These are phyloP conservation scores for Phytophthora uliginosa DNA, from an alignment of 352 stramenopile genomes.

Conservation along the genomic window DNA sequence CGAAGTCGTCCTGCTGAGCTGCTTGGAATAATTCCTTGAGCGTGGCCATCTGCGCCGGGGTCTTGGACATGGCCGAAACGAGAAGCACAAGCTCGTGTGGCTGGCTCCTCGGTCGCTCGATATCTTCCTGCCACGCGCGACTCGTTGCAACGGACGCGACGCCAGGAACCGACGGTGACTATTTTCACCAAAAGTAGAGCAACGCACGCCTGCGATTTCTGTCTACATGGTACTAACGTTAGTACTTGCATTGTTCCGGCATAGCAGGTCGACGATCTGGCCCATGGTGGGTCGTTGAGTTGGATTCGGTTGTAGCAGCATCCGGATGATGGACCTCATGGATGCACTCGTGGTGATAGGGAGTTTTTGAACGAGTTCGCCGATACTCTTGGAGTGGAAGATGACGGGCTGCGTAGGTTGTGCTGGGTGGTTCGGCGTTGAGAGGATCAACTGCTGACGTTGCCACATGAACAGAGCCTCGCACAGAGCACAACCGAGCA, in stretches of 20 bases:
- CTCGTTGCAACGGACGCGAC: slow-evolving; percentile 28
- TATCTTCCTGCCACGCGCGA: slow-evolving; percentile 19
- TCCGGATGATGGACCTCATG: slow-evolving; percentile 65
- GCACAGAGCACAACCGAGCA: slow-evolving; percentile 69
- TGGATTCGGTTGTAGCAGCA: slow-evolving; percentile 73
- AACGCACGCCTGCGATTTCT: slow-evolving; percentile 1
- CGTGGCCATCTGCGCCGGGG: slow-evolving; percentile 36
- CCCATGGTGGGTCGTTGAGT: slow-evolving; percentile 64
- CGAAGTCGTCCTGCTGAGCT: slow-evolving; percentile 76
- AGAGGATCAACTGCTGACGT: slow-evolving; percentile 36
- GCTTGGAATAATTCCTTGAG: slow-evolving; percentile 80
- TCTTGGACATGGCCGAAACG: slow-evolving; percentile 14
- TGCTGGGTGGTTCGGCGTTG: slow-evolving; percentile 11
- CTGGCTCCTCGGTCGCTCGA: slow-evolving; percentile 4
- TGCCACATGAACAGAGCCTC: slow-evolving; percentile 72
- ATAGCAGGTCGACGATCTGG: slow-evolving; percentile 69
- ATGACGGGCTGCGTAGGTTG: slow-evolving; percentile 21
- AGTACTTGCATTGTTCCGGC: slow-evolving; percentile 1
- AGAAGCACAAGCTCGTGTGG: background rate
- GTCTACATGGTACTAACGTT: no score
- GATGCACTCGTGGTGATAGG: slow-evolving; percentile 53
- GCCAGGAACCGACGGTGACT: slow-evolving; percentile 19
- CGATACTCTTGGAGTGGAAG: slow-evolving; percentile 51
- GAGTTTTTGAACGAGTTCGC: slow-evolving; percentile 57
- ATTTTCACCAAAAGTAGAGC: slow-evolving; percentile 5